These are phyloP conservation scores for Echium plantagineum DNA, from an alignment of 257 asterid genomes.

Conservation along the genomic window DNA sequence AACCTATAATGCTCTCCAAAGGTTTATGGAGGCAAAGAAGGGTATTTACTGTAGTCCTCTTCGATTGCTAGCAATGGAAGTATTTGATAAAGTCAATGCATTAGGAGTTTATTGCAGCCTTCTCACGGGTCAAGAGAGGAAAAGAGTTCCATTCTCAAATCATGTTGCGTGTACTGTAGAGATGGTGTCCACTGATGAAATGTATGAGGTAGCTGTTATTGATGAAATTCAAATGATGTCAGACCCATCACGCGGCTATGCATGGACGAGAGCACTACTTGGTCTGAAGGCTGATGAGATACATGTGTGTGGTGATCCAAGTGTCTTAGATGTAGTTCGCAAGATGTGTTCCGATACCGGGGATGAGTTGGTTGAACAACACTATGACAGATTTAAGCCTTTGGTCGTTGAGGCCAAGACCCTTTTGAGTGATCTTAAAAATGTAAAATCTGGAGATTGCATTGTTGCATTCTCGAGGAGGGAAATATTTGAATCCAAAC, in stretches of 20 bases:
- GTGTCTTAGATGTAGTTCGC: conserved; percentile 64
- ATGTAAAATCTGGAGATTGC: conserved; percentile 84
- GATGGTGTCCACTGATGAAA: conserved; percentile 71
- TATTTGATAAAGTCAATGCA: conserved; percentile 83
- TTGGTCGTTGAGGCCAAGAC: conserved; percentile 91
- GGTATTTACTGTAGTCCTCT: conserved; percentile 96
- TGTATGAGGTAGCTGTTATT: conserved; percentile 87
- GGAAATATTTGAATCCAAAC: conserved; percentile 83
- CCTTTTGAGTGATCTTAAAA: conserved; percentile 65
- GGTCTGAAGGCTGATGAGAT: conserved; percentile 94
- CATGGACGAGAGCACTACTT: conserved; percentile 91
- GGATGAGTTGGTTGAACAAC: conserved; percentile 69
- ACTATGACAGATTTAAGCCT: conserved; percentile 77
- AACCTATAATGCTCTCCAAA: conserved; percentile 85
- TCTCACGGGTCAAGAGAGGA: conserved; percentile 82
- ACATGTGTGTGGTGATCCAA: conserved; percentile 97
- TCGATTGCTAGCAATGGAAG: conserved; percentile 94
- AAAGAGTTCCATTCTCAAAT: conserved; percentile 69
- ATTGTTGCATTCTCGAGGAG: conserved; percentile 90
- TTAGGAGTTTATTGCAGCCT: conserved; percentile 86
- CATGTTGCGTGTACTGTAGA: conserved; percentile 96
- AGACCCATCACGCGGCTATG: conserved; percentile 74
- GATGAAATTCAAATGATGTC: conserved; percentile 97
- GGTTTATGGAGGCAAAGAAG: conserved; percentile 89
- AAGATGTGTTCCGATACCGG: conserved; percentile 63